Base-by-base conservation (phyloP, 768 basidiomycete species). In the Neoboletus magnificus region DNA sequence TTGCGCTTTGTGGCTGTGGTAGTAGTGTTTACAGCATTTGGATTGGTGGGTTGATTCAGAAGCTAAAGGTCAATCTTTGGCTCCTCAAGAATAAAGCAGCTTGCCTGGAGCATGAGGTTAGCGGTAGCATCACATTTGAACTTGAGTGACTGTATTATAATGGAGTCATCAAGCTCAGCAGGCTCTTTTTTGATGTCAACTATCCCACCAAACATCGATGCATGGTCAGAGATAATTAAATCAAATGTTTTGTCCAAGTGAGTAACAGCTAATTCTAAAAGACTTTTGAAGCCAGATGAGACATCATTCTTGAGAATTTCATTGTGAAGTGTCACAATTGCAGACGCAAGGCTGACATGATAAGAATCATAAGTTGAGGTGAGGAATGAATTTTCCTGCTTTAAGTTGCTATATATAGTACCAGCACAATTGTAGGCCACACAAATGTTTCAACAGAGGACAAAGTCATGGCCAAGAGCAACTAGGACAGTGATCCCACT, bases 401-500 rank as follows among this genome's bases (percentile, higher is more conserved):
- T 39, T 4, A 5, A 39, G 37, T 10, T 4, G 4, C 32, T n/a
- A 3, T n/a, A 4, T n/a, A 10, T 10, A 39, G 37, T 32, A 32
- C 32, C 13, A 13, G 32, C 32, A 13, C 33, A 35, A 35, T 5
- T 2, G 3, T 41, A 23, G 40, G 40, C 22, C 22, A 41, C 13
- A 15, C 56, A 52, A 15, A 66, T 30, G 20, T 73, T 73, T 0
- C n/a, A 4, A 11, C 58, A 54, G 2, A 63, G 59, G 1, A 71
- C 62, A 41, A 62, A 63, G 55, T 73, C 63, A 4, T 62, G 59
- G 2, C 51, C n/a, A 0, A 71, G 62, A 0, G 50, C 48, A 1
- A 35, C 11, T 11, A 71, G 50, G 7, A 61, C 54, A 2, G 44
- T 58, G 0, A 73, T 39, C 0, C 71, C 67, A 29, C 67, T 65